Conservation (phyloP, 768 basidiomycete genomes). For the Hypholoma fasciculare region DNA sequence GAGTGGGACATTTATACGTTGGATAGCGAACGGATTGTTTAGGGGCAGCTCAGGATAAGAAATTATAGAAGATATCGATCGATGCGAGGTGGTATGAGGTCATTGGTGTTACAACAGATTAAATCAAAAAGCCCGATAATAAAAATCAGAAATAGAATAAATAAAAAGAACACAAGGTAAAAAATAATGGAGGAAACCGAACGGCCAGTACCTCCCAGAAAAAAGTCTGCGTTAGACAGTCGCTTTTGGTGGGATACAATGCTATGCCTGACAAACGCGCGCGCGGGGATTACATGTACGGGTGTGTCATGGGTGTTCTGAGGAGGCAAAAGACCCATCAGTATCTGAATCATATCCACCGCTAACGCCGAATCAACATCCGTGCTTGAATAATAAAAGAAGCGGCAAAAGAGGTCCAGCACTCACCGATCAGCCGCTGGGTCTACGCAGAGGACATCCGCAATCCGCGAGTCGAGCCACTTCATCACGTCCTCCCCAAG, state of each 20-base stretch:
- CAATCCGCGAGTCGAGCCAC: slow-evolving; percentile 65
- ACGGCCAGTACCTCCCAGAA: not conserved
- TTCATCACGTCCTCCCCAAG: slow-evolving; percentile 68
- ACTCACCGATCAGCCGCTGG: slow-evolving; percentile 49
- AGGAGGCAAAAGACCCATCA: slow-evolving; percentile 7
- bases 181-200: not conserved
- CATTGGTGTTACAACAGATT: slow-evolving; percentile 19
- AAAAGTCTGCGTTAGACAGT: not conserved
- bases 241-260: not conserved
- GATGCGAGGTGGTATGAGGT: not conserved
- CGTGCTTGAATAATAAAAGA: slow-evolving; percentile 1
- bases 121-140: slow-evolving; percentile 2
- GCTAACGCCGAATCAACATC: not conserved
- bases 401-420: not conserved
- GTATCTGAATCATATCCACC: slow-evolving; percentile 9
- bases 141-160: not conserved
- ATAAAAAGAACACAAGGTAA: not conserved
- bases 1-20: not conserved
- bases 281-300: not conserved
- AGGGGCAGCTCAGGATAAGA: no score
- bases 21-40: not conserved
- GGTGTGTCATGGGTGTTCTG: slow-evolving; percentile 6
- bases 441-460: slow-evolving; percentile 63
- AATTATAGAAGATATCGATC: not conserved
- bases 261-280: not conserved